These are phyloP conservation scores for Fusarium mangiferae DNA, from an alignment of 2,329 filamentous ascomycete genomes.

Conservation along the genomic window DNA sequence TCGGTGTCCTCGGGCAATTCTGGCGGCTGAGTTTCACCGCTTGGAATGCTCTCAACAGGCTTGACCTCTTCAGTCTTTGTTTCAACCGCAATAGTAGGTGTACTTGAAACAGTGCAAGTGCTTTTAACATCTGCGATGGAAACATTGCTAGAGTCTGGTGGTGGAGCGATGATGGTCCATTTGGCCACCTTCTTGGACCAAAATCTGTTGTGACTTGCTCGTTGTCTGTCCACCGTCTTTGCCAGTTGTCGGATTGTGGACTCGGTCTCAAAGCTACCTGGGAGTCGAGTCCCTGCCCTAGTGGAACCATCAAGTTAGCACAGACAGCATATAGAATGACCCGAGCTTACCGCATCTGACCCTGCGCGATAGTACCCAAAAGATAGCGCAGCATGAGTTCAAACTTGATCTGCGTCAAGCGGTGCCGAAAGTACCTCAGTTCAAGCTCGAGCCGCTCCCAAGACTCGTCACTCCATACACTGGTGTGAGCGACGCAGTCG, in stretches of 20 bases:
- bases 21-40: accelerated
- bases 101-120: background rate
- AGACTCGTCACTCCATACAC: accelerated
- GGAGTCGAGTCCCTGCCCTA: accelerated
- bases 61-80: background rate
- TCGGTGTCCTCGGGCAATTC: background rate
- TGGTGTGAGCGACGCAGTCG: background rate
- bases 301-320: background rate
- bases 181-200: background rate
- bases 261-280: background rate
- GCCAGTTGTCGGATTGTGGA: accelerated
- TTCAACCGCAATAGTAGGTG: background rate
- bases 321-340: background rate
- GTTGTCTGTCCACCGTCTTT: too few species aligned
- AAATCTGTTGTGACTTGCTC: background rate
- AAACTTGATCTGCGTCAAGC: background rate
- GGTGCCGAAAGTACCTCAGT: background rate
- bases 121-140: accelerated
- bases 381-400: background rate
- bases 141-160: background rate
- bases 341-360: background rate
- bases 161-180: accelerated
- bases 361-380: accelerated
- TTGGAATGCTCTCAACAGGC: background rate
- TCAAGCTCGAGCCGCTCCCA: accelerated